Evolutionary conservation across 2,329 filamentous ascomycete species (phyloP).

Genomic region (Venturia aucupariae): DNA sequence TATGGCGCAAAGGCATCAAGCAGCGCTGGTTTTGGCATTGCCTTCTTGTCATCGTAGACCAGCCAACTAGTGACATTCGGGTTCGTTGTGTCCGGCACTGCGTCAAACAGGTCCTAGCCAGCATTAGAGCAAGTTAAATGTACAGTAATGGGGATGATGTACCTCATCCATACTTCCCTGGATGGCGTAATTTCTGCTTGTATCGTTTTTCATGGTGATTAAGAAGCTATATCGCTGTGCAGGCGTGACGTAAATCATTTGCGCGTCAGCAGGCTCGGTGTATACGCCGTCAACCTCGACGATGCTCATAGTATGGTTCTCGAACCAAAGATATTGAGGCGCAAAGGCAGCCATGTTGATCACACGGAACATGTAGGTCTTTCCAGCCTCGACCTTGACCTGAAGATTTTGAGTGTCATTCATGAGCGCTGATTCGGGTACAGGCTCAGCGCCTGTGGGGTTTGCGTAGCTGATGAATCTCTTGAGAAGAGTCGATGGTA

Average conservation of each 20-base stretch:
- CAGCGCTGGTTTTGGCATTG: constrained; percentile 40
- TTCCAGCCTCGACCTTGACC: constrained; percentile 39
- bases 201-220: constrained; percentile 49
- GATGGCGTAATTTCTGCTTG: constrained; percentile 51
- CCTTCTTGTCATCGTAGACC: constrained; percentile 42
- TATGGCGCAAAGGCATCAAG: constrained; percentile 57
- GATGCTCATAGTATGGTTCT: constrained; percentile 55
- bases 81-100: constrained; percentile 57
- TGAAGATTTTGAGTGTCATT: constrained; percentile 48
- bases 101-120: constrained; percentile 49
- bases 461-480: constrained; percentile 47
- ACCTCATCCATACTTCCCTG: constrained; percentile 40
- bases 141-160: constrained; percentile 9
- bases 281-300: constrained; percentile 64
- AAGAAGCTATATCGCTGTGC: constrained; percentile 64
- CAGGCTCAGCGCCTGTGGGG: constrained; percentile 53
- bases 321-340: constrained; percentile 62
- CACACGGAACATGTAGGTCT: constrained; percentile 56
- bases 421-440: constrained; percentile 55
- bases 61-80: constrained; percentile 51
- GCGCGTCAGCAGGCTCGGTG: constrained; percentile 49
- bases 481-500: constrained; percentile 34
- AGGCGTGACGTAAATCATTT: constrained; percentile 56
- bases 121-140: neutral
- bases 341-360: constrained; percentile 64